Evolutionary conservation across 495 filamentous ascomycete genomes (phyloP).

Genomic region (Penicillium coprophilum): DNA sequence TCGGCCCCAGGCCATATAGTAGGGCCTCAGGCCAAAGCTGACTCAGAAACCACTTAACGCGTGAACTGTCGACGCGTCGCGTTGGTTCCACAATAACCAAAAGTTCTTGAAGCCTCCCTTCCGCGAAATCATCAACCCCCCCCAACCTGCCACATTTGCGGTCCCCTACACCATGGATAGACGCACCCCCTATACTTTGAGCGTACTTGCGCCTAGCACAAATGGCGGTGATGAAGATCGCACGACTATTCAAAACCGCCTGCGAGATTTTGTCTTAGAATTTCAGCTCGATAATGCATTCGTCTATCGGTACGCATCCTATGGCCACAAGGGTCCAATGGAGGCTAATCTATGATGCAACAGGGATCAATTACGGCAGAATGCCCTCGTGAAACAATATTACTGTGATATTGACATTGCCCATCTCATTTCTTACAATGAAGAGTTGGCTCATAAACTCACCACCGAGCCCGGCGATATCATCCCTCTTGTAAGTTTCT

Average conservation of each 20-base stretch:
- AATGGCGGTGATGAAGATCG: conserved; percentile 60
- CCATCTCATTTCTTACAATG: conserved; percentile 94
- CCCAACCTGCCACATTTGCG: conserved; percentile 24
- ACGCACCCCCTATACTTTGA: conserved; percentile 79
- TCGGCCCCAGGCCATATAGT: conserved; percentile 15
- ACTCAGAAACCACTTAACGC: conserved; percentile 50
- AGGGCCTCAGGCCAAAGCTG: background rate
- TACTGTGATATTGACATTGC: conserved; percentile 97
- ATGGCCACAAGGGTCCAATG: background rate
- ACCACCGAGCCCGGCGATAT: conserved; percentile 89
- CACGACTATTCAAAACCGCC: conserved; percentile 52
- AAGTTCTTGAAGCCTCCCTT: conserved; percentile 33
- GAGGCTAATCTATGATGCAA: background rate
- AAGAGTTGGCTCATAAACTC: conserved; percentile 89
- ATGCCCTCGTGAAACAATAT: conserved; percentile 91
- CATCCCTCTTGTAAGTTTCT: conserved; percentile 73
- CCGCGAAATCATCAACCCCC: conserved; percentile 16
- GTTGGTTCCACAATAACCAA: conserved; percentile 27
- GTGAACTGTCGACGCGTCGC: conserved; percentile 35
- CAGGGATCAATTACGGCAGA: conserved; percentile 94
- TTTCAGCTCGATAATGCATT: conserved; percentile 96
- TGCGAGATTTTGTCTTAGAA: conserved; percentile 82
- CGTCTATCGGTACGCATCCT: conserved; percentile 73
- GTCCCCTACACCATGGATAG: conserved; percentile 68
- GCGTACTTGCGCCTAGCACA: conserved; percentile 70